Evolutionary conservation across 306 rosid genomes (phyloP).

Genomic region (Rubus idaeus): DNA sequence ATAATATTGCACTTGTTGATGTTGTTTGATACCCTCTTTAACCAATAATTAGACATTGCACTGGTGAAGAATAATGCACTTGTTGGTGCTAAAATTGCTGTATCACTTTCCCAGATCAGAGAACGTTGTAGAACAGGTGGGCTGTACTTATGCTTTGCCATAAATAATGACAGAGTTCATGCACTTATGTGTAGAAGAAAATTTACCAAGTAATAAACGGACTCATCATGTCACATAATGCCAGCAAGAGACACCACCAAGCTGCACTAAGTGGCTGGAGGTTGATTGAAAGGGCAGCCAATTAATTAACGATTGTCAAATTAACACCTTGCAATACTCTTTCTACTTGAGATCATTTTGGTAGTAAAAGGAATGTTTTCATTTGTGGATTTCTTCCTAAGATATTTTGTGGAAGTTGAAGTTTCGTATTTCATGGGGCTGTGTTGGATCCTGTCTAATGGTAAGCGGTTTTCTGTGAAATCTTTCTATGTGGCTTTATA

Average conservation of each 20-base stretch:
- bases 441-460: neutral
- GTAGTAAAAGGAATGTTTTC: neutral
- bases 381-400: neutral
- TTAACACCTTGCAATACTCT: neutral
- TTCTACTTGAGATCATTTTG: neutral
- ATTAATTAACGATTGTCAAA: neutral
- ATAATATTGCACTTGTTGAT: neutral
- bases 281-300: neutral
- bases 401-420: neutral
- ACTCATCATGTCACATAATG: neutral
- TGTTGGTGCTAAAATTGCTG: constrained; percentile 70
- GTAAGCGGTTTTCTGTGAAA: neutral
- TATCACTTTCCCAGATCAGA: constrained; percentile 60
- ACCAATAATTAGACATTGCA: constrained; percentile 72
- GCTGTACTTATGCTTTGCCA: neutral
- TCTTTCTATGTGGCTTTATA: neutral
- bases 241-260: neutral
- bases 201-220: neutral
- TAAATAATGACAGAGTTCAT: neutral
- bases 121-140: constrained; percentile 38
- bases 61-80: constrained; percentile 92
- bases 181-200: neutral
- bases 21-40: constrained; percentile 22
- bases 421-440: neutral
- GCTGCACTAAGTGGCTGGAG: neutral